Evolutionary conservation across 1,284 basidiomycete species (phyloP), one percentile per base, ranked within the genome.

Genomic region (Sphaerobolus stellatus): DNA sequence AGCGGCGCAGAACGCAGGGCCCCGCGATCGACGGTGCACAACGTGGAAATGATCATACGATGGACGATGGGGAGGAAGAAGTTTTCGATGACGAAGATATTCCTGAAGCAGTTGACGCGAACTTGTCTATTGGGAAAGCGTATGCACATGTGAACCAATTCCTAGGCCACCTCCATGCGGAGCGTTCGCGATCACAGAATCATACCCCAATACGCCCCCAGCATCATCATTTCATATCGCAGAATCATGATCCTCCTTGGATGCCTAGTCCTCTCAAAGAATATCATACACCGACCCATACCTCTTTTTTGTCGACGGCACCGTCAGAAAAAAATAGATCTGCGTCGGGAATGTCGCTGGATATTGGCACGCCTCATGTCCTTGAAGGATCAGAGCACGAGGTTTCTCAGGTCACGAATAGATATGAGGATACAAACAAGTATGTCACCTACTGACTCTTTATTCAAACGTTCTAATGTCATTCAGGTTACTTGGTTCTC

Each of bases 121-220:
- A 13, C 11, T 16, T 16, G 14, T 11, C 22, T 14, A 44, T 9
- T 16, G 25, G 13, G 3, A 48, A 54, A 34, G 34, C n/a, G 24
- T 54, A 54, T 33, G 53, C 48, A 49, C 53, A 54, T 25, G 47
- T 54, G 27, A 54, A 54, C 41, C 45, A 48, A 22, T 13, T 54
- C 24, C 29, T 54, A 31, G 46, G 49, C 36, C 20, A 44, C 18
- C 53, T 54, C 25, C 53, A 54, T 16, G 27, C 33, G 14, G 45
- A 54, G 28, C 27, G 36, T 22, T n/a, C 22, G n/a, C 36, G 22
- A 38, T 22, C n/a, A n/a, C 7, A 38, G 13, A 18, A 18, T 38
- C 36, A n/a, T 22, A 38, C n/a, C n/a, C 36, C 22, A 22, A 38
- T 38, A 7, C 3, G n/a, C 3, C 4, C n/a, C n/a, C n/a, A n/a